Percentiles rank a stretch among this genome's conserved stretches.
These are phyloP conservation scores for Mycena galopus DNA, from an alignment of 768 basidiomycete species.

Conservation along the genomic window DNA sequence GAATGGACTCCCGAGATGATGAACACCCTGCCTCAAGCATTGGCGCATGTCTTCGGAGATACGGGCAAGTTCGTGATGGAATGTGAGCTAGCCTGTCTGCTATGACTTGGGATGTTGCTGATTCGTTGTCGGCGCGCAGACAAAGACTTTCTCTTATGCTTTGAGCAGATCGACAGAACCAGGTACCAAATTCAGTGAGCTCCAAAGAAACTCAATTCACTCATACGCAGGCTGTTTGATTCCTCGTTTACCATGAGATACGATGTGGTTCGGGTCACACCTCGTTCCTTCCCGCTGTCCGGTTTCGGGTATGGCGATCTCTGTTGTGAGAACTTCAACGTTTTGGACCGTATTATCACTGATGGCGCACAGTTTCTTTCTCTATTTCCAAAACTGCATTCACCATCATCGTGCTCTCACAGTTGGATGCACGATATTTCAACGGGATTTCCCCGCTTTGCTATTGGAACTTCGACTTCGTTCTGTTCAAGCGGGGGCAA, in stretches of 20 bases:
- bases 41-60: conserved; percentile 47
- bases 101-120: too few relatives aligned
- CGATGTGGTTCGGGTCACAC: conserved; percentile 26
- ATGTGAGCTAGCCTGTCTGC: conserved; percentile 16
- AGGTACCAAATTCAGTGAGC: conserved; percentile 9
- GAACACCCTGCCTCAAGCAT: conserved; percentile 36
- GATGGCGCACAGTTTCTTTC: conserved; percentile 42
- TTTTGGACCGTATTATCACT: neutral
- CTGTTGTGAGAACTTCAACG: conserved; percentile 22
- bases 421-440: conserved; percentile 48
- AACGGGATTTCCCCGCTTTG: conserved; percentile 40
- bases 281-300: conserved; percentile 23
- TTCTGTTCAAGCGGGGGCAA: conserved; percentile 42
- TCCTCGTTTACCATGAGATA: conserved; percentile 28
- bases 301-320: conserved; percentile 33
- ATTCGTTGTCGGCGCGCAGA: neutral
- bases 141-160: conserved; percentile 28
- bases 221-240: conserved; percentile 27
- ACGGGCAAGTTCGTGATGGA: conserved; percentile 50
- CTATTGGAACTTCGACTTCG: conserved; percentile 48
- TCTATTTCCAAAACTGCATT: conserved; percentile 37
- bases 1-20: conserved; percentile 49
- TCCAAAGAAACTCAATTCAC: neutral
- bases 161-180: conserved; percentile 30
- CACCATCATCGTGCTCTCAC: conserved; percentile 47